phyloP scores from a whole-genome alignment of 305 asterid species.

The Petunia hybrid region DNA sequence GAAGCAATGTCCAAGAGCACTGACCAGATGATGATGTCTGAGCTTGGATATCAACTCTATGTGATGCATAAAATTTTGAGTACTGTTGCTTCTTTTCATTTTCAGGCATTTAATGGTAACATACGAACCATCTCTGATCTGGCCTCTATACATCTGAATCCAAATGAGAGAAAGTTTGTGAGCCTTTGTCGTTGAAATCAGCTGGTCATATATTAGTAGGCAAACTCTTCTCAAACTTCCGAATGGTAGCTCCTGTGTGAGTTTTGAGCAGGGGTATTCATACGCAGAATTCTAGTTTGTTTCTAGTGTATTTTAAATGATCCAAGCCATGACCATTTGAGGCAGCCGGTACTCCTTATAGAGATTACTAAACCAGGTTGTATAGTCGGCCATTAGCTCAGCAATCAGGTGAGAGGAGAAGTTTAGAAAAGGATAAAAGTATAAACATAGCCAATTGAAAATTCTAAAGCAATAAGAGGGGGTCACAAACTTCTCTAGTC shows the following conservation, averaged over 20 bases:
- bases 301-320: background rate
- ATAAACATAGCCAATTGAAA: background rate
- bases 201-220: background rate
- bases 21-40: conserved; percentile 82
- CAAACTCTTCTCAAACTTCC: background rate
- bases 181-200: background rate
- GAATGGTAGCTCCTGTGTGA: background rate
- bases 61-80: conserved; percentile 72
- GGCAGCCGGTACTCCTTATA: background rate
- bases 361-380: background rate
- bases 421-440: background rate
- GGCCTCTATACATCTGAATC: conserved; percentile 83
- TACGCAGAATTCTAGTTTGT: background rate
- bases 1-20: conserved; percentile 93
- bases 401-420: background rate
- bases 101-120: conserved; percentile 75
- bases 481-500: background rate
- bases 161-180: conserved; percentile 31
- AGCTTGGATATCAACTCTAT: conserved; percentile 80
- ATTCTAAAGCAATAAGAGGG: background rate
- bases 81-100: conserved; percentile 62
- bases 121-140: conserved; percentile 66
- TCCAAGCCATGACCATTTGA: background rate
- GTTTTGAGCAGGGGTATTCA: background rate
- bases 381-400: background rate